These are phyloP conservation scores for Ramaria sp. DNA, from an alignment of 768 basidiomycete genomes.

Conservation along the genomic window DNA sequence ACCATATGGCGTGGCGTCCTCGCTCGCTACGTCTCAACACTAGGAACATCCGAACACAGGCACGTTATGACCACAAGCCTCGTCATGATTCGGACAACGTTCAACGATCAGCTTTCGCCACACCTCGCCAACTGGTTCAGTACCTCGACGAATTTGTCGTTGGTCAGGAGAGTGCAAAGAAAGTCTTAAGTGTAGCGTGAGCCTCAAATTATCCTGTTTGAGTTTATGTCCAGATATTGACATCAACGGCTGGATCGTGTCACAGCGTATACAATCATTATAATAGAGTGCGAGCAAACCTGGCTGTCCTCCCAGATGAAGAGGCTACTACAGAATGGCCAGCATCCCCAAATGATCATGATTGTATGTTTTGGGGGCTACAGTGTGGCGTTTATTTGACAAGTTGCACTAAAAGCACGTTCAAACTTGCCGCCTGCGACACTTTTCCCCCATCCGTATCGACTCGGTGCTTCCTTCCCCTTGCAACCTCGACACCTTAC, in stretches of 20 bases:
- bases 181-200: conserved; percentile 87
- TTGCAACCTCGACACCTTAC: conserved; percentile 32
- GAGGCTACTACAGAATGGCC: conserved; percentile 21
- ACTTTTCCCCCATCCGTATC: conserved; percentile 48
- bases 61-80: conserved; percentile 33
- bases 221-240: neutral
- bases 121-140: conserved; percentile 62
- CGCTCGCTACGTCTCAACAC: conserved; percentile 20
- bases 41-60: conserved; percentile 45
- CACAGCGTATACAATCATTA: conserved; percentile 90
- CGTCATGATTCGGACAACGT: conserved; percentile 24
- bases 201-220: conserved; percentile 21
- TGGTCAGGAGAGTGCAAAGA: conserved; percentile 89
- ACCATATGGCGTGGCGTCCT: conserved; percentile 15
- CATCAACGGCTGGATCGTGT: neutral
- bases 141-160: conserved; percentile 86
- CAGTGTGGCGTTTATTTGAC: conserved; percentile 11
- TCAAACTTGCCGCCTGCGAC: conserved; percentile 44
- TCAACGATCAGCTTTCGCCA: conserved; percentile 40
- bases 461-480: conserved; percentile 24
- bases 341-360: neutral
- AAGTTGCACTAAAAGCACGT: conserved; percentile 19
- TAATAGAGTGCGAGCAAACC: conserved; percentile 71
- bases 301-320: conserved; percentile 34
- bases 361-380: neutral